Conservation (phyloP, 192 early-diverging fungal species). For the Thamnidium elegans region DNA sequence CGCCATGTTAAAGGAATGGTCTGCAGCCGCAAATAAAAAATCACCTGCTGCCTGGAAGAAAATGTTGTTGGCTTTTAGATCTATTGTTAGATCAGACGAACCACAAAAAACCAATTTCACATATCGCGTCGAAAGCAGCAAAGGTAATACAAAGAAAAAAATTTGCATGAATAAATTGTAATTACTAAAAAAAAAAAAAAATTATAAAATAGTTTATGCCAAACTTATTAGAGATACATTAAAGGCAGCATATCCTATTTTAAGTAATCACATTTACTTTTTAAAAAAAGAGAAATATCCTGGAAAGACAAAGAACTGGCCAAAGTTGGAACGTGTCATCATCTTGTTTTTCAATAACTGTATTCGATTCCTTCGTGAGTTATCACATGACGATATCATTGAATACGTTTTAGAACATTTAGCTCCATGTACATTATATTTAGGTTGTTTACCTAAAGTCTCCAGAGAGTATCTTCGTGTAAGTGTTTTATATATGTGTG, state of each 20-base stretch:
- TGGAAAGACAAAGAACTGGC: constrained; percentile 20
- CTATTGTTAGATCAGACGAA: constrained; percentile 65
- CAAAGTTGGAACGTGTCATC: constrained; percentile 60
- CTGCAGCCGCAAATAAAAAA: constrained; percentile 49
- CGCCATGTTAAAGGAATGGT: constrained; percentile 50
- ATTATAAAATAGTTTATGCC: constrained; percentile 64
- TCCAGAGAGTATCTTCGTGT: constrained; percentile 77
- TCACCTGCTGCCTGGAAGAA: constrained; percentile 71
- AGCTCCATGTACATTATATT: constrained; percentile 69
- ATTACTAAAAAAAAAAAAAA: not conserved
- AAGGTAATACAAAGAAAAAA: constrained; percentile 32
- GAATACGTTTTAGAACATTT: constrained; percentile 78
- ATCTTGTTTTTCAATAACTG: constrained; percentile 75
- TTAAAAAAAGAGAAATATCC: constrained; percentile 31
- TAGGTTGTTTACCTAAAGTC: constrained; percentile 78
- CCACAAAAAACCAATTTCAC: constrained; percentile 38
- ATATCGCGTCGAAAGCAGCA: constrained; percentile 68
- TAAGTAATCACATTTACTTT: constrained; percentile 64
- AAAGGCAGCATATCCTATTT: constrained; percentile 61
- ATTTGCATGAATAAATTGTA: not conserved
- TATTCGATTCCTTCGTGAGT: constrained; percentile 70
- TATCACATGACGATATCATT: constrained; percentile 79
- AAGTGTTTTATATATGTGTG: constrained; percentile 9
- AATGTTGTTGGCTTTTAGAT: constrained; percentile 82
- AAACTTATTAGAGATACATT: constrained; percentile 70